These are phyloP conservation scores for Oryza officinalis DNA, from an alignment of 176 grass and related monocot genomes.

Conservation along the genomic window DNA sequence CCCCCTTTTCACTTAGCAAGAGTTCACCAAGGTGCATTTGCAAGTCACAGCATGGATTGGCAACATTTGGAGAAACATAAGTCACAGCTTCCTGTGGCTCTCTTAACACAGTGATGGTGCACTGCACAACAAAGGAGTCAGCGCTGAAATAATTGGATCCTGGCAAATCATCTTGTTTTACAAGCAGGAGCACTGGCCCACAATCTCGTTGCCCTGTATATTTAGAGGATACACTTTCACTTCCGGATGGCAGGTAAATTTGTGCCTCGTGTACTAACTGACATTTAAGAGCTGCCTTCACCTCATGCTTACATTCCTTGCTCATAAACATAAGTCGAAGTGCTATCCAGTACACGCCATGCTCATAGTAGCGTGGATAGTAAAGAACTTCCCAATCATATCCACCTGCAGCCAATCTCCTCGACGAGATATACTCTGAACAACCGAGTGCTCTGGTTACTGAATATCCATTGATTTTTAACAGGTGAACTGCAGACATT, in stretches of 20 bases:
- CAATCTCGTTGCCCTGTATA: background rate
- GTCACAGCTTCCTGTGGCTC: background rate
- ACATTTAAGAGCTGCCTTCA: slow-evolving; percentile 21
- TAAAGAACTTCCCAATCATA: slow-evolving; percentile 23
- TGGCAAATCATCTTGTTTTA: background rate
- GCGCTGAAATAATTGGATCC: background rate
- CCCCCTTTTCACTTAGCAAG: background rate
- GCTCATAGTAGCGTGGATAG: slow-evolving; percentile 16
- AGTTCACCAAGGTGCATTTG: slow-evolving; percentile 21
- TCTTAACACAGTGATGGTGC: slow-evolving; percentile 13
- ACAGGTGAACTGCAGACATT: background rate
- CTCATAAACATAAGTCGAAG: background rate
- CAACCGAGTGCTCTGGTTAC: background rate
- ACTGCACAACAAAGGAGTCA: slow-evolving; percentile 23
- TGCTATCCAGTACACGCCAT: background rate
- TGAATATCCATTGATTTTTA: slow-evolving; percentile 13
- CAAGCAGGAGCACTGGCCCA: slow-evolving; percentile 2
- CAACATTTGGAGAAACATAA: background rate
- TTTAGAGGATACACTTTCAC: slow-evolving; percentile 9
- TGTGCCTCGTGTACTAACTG: background rate
- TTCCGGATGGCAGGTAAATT: background rate
- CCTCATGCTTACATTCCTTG: background rate
- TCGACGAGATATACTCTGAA: background rate
- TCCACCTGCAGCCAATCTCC: background rate
- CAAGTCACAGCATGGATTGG: background rate